Percentiles rank a stretch among this genome's conserved stretches.
Evolutionary conservation across 2,329 filamentous ascomycete species (phyloP).

Genomic region (Diplodia seriata): DNA sequence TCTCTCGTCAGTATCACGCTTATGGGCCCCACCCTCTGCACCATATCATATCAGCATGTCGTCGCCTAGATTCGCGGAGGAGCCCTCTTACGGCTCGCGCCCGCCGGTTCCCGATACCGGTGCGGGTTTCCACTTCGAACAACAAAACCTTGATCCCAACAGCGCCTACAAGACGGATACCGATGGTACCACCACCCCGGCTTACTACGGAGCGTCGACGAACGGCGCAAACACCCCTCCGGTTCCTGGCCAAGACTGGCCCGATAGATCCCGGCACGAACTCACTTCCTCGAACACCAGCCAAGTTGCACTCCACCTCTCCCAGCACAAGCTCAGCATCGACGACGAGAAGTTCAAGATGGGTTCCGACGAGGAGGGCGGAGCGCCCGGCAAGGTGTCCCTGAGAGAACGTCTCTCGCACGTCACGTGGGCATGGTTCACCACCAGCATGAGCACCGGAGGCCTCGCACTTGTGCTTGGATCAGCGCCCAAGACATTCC

Average conservation of each 20-base stretch:
- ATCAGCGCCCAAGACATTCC: slow-evolving; percentile 54
- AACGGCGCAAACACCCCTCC: slow-evolving; percentile 22
- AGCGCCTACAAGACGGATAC: slow-evolving; percentile 4
- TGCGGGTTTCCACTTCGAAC: not conserved
- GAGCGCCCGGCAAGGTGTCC: not conserved
- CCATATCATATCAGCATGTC: slow-evolving; percentile 8
- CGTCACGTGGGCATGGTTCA: slow-evolving; percentile 59
- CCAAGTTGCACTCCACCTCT: slow-evolving; percentile 12
- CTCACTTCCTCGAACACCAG: slow-evolving; percentile 17
- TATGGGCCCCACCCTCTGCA: slow-evolving; percentile 12
- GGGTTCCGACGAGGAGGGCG: not conserved
- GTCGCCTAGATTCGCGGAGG: not conserved
- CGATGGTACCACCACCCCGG: slow-evolving; percentile 14
- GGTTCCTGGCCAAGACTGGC: slow-evolving; percentile 1
- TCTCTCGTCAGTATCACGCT: slow-evolving; percentile 15
- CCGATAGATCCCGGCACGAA: slow-evolving; percentile 16
- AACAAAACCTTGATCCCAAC: not conserved
- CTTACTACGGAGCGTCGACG: slow-evolving; percentile 13
- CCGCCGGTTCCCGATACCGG: slow-evolving; percentile 9
- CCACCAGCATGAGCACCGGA: slow-evolving; percentile 57
- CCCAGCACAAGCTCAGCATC: slow-evolving; percentile 12
- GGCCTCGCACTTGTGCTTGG: slow-evolving; percentile 55
- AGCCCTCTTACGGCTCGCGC: not conserved
- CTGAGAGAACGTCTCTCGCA: slow-evolving; percentile 43
- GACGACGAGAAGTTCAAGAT: slow-evolving; percentile 10